Evolutionary conservation across 1,139 yeast species (phyloP), one percentile per base, ranked within the genome.

Genomic region (Pichiaceae sp.): DNA sequence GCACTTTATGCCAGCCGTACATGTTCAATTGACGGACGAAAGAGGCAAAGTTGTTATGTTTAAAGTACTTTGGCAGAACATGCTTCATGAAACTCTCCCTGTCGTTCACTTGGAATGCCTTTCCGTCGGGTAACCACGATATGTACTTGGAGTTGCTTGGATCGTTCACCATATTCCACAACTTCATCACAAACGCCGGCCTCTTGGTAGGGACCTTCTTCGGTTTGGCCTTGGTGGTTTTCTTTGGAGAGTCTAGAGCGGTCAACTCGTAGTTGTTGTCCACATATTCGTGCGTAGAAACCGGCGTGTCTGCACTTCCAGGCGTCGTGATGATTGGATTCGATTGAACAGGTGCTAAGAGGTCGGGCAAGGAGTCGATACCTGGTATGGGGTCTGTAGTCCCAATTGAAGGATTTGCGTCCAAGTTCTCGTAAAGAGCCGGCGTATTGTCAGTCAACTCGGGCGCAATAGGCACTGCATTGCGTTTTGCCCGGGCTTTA

Each of bases 1-100:
- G 93, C 6, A 91, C 91, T 61, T 91, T 91, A 62, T 91, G 97
- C 87, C 95, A 91, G 28, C 97, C 98, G 55, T 91, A 91, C 95
- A 91, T 91, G 60, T 91, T 91, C 53, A 91, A 69, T 56, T 91
- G 98, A 40, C 98, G 74, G 12, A 91, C 97, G 67, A 91, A 91
- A 44, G 93, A 78, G 21, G 97, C 89, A 62, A 91, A 89, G 59
- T 91, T 89, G 47, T 85, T 82, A 59, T 91, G 98, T 59, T 91
- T 91, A 66, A 87, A 91, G 59, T 86, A 89, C 51, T 79, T 81
- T 8, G 97, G 97, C 41, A 91, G 66, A 23, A 91, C 82, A 36
- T 69, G 64, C 50, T 80, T 84, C 70, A 89, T 93, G 53, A 91
- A 89, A 41, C 75, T 77, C 54, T 91, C 97, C 38, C 95, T 70